Conservation (phyloP, 371 early-diverging fungal genomes). For the Dinochytrium kinnereticum region DNA sequence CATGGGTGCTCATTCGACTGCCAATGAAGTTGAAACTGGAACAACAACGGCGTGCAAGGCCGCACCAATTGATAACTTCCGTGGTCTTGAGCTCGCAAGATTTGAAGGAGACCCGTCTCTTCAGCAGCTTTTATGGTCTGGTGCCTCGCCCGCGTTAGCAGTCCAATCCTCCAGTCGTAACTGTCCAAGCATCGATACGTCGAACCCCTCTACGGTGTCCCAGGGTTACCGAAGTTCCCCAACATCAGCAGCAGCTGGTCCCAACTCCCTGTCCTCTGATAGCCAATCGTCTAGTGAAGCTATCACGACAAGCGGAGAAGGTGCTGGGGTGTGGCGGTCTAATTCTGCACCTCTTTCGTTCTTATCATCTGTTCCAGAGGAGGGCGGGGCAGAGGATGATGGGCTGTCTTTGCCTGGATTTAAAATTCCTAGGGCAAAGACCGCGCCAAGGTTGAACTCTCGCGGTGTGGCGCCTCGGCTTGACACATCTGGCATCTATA, state of each 20-base stretch:
- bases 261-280: not conserved
- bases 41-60: too few relatives aligned
- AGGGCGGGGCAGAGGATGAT: not conserved
- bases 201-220: not conserved
- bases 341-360: not conserved
- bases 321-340: not conserved
- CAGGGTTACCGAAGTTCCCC: not conserved
- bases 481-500: slow-evolving; percentile 11
- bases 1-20: not conserved
- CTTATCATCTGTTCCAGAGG: not conserved
- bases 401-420: not conserved
- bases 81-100: not conserved
- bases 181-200: not conserved
- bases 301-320: not conserved
- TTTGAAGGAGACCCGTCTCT: not conserved
- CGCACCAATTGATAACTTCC: not conserved
- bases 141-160: not conserved
- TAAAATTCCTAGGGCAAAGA: not conserved
- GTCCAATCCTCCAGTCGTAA: not conserved
- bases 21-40: not conserved
- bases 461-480: not conserved
- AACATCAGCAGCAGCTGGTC: not conserved
- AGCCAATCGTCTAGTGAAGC: not conserved
- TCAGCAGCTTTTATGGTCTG: not conserved
- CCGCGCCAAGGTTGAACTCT: not conserved